Conservation (phyloP, 768 basidiomycete genomes). For the Tremella fuciformis region DNA sequence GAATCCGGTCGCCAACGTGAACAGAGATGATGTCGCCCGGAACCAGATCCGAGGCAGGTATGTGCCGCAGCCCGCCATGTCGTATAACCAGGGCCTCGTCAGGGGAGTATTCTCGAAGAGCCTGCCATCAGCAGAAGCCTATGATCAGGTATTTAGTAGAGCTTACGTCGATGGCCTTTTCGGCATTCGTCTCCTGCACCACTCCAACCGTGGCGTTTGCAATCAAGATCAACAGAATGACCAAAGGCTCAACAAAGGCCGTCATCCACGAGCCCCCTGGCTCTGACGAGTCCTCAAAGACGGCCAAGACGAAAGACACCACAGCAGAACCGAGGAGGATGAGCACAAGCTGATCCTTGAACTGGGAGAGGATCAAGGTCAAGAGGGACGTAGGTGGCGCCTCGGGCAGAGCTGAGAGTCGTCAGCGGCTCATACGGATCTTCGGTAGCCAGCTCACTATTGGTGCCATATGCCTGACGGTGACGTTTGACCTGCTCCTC, state of each 20-base stretch:
- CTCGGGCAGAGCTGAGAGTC: slow-evolving; percentile 75
- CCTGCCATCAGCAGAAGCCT: slow-evolving; percentile 57
- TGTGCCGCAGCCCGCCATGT: slow-evolving; percentile 63
- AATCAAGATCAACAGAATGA: slow-evolving; percentile 91
- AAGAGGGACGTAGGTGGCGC: slow-evolving; percentile 86
- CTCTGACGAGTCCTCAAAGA: slow-evolving; percentile 74
- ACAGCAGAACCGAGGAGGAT: slow-evolving; percentile 92
- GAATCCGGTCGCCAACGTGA: slow-evolving; percentile 90
- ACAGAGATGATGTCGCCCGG: slow-evolving; percentile 90
- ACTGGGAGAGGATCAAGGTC: slow-evolving; percentile 96
- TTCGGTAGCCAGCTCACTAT: slow-evolving; percentile 50
- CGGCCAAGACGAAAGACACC: slow-evolving; percentile 85
- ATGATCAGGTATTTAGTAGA: background rate
- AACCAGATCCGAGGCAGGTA: slow-evolving; percentile 85
- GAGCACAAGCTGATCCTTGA: slow-evolving; percentile 96
- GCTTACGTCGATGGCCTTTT: slow-evolving; percentile 93
- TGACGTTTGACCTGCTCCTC: slow-evolving; percentile 68
- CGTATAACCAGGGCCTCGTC: slow-evolving; percentile 91
- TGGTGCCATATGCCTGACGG: slow-evolving; percentile 76
- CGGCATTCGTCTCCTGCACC: slow-evolving; percentile 92
- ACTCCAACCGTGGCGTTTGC: slow-evolving; percentile 98
- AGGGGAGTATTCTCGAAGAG: slow-evolving; percentile 92
- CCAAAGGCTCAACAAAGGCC: slow-evolving; percentile 91
- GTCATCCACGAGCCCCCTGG: slow-evolving; percentile 61
- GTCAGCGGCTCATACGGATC: background rate